A percentile compares a stretch with the other conserved stretches of the same genome.
phyloP scores from a whole-genome alignment of 2,329 filamentous ascomycete genomes.

The Zymoseptoria crescenta region DNA sequence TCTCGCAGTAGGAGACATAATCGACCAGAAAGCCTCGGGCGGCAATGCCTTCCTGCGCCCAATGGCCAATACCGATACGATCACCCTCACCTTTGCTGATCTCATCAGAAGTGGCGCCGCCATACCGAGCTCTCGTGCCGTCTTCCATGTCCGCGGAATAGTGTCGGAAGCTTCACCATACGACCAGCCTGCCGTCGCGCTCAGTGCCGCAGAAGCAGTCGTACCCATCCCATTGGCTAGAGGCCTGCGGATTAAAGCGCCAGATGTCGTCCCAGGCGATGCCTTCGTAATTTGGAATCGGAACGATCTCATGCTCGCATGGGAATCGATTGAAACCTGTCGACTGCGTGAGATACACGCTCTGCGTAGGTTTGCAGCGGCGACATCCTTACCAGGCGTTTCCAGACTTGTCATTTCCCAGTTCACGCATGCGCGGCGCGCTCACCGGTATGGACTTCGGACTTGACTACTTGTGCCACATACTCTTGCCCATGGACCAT shows the following conservation, averaged over 20 bases:
- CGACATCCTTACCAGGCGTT: slow-evolving; percentile 1
- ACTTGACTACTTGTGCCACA: slow-evolving; percentile 6
- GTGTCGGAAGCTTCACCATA: slow-evolving; percentile 3
- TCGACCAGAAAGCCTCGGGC: slow-evolving; percentile 8
- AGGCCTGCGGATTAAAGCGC: slow-evolving; percentile 8
- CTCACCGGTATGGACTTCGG: slow-evolving; percentile 4
- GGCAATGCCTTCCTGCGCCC: slow-evolving; percentile 9
- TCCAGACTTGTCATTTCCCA: slow-evolving; percentile 6
- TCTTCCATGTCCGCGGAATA: slow-evolving; percentile 3
- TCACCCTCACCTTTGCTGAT: slow-evolving; percentile 4
- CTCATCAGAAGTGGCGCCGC: slow-evolving; percentile 2
- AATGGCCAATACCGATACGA: slow-evolving; percentile 7
- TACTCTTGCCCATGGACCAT: background rate
- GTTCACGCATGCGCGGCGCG: slow-evolving; percentile 6
- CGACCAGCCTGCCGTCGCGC: background rate
- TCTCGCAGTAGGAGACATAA: slow-evolving; percentile 3
- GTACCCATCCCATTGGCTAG: slow-evolving; percentile 7
- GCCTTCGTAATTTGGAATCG: slow-evolving; percentile 7
- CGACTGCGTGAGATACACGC: no score
- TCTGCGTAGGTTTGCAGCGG: no score
- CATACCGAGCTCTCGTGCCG: slow-evolving; percentile 6
- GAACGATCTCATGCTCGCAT: slow-evolving; percentile 8
- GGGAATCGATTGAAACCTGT: slow-evolving; percentile 3
- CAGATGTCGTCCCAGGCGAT: slow-evolving; percentile 10
- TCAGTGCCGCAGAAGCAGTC: no score